Evolutionary conservation across 1,284 basidiomycete species (phyloP), one percentile per base, ranked within the genome.

Genomic region (Termitomyces sp.): DNA sequence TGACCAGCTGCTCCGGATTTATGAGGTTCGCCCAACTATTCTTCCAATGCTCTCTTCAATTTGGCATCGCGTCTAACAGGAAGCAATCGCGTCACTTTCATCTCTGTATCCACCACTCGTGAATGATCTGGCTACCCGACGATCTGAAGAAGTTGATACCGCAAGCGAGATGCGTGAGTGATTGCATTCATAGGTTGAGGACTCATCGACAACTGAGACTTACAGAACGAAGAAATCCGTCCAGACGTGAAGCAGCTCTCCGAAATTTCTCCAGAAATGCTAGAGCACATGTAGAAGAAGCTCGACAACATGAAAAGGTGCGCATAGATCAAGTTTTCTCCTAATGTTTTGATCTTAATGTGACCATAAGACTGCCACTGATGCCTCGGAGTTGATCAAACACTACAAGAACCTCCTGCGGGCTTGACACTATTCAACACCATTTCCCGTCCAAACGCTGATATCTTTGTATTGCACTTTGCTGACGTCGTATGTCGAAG

Each of bases 301-400:
- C 63, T 19, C 65, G 61, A 50, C 60, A 65, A 46, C 61, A 60
- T 14, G 70, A 70, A 60, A 67, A 67, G 60, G 71, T 70, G 40
- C 42, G 64, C 51, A 50, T 55, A 57, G 50, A 50, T 14, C 3
- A 34, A 19, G 19, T 16, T 4, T n/a, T 39, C 28, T 31, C 11
- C 30, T 37, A 3, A 9, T 52, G 35, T 26, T 24, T 39, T n/a
- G 33, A 41, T 21, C 5, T 39, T 14, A 16, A 43, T 24, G 42
- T 46, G 14, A 18, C n/a, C n/a, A n/a, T 19, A 16, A 73, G 72
- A 51, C 52, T 50, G 70, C 69, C 13, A 66, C 65, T 37, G 72
- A 74, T 50, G 71, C 72, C 7, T 65, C 68, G 14, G 60, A 56
- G n/a, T 58, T 72, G 34, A 72, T 73, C 57, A 71, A 69, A 54